phyloP scores from a whole-genome alignment of 345 rosid species.

The Cochlearia excelsa region DNA sequence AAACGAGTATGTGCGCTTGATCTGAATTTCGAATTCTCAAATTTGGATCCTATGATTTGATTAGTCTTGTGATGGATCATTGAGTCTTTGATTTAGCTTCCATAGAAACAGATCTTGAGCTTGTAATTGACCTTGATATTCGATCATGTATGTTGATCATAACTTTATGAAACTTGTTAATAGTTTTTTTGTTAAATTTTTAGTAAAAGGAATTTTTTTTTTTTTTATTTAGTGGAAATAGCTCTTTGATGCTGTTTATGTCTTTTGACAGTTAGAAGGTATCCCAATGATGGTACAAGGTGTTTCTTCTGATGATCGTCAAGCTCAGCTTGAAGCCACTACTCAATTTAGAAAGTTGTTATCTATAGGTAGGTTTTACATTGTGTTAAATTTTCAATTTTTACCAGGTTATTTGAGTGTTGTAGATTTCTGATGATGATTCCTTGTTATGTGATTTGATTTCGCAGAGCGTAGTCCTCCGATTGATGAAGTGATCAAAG shows the following conservation, averaged over 20 bases:
- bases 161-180: constrained; percentile 5
- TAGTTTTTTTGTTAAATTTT: constrained; percentile 11
- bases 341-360: constrained; percentile 73
- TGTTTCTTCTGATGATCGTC: constrained; percentile 59
- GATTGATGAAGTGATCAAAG: constrained; percentile 81
- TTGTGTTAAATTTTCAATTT: background rate
- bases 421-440: constrained; percentile 21
- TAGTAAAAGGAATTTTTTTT: constrained; percentile 2
- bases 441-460: constrained; percentile 18
- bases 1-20: constrained; percentile 51
- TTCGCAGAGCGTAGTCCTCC: constrained; percentile 78
- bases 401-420: constrained; percentile 2
- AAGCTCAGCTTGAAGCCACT: constrained; percentile 67
- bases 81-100: background rate
- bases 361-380: constrained; percentile 53
- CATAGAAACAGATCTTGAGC: no score
- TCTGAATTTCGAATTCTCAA: constrained; percentile 13
- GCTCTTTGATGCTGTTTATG: constrained; percentile 29
- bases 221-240: background rate
- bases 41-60: constrained; percentile 20
- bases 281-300: constrained; percentile 76
- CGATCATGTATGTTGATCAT: constrained; percentile 6
- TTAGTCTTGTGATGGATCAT: constrained; percentile 24
- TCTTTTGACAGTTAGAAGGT: constrained; percentile 62
- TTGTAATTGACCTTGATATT: no score